A percentile compares a stretch with the other conserved stretches of the same genome.
phyloP scores from a whole-genome alignment of 73 alveolate genomes.

The Breviolum minutum region DNA sequence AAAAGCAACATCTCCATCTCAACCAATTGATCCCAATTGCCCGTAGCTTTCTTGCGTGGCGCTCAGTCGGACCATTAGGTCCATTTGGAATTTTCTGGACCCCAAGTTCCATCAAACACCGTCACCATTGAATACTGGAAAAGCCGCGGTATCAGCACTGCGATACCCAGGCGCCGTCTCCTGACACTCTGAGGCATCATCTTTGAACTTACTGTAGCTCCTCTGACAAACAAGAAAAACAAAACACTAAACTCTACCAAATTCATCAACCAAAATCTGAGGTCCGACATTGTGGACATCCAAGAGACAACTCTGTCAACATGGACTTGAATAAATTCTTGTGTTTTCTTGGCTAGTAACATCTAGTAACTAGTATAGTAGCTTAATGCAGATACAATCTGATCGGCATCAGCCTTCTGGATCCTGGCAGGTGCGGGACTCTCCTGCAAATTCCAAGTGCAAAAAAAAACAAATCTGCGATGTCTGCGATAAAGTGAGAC shows the following conservation, averaged over 20 bases:
- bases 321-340: no score
- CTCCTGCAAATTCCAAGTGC: neutral
- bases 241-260: neutral
- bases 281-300: neutral
- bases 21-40: no score
- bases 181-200: neutral
- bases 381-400: no score
- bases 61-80: no score
- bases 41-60: neutral
- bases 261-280: neutral
- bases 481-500: no score
- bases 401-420: neutral
- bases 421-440: neutral
- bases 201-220: neutral
- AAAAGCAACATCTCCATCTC: no score
- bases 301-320: neutral
- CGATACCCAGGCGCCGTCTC: constrained; percentile 14
- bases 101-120: neutral
- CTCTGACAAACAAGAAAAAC: neutral
- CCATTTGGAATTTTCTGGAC: neutral
- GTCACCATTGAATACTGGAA: constrained; percentile 38
- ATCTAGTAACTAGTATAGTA: no score
- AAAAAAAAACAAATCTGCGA: neutral
- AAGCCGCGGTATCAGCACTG: neutral
- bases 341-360: no score